Percentiles rank a stretch among this genome's conserved stretches.
phyloP scores from a whole-genome alignment of 371 early-diverging fungal genomes.

The Synchytrium microbalum region DNA sequence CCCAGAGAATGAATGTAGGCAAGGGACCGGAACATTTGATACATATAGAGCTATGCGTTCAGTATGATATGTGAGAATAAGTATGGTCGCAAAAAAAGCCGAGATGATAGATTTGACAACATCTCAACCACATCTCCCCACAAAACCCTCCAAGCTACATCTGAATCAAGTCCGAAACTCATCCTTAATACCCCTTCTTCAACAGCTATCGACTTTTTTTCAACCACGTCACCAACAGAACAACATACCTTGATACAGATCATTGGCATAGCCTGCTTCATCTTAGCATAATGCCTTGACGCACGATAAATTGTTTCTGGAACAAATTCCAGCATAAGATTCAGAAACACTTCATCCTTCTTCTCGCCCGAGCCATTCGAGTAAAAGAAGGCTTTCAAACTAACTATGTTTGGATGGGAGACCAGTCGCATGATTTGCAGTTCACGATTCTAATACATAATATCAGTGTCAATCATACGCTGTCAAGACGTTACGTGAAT shows the following conservation, averaged over 20 bases:
- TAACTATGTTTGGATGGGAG: constrained; percentile 81
- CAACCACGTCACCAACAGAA: too few species aligned
- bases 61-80: too few species aligned
- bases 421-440: constrained; percentile 90
- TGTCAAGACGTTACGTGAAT: too few species aligned
- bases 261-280: constrained; percentile 89
- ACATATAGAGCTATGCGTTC: constrained; percentile 88
- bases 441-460: constrained; percentile 78
- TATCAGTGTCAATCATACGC: constrained; percentile 5
- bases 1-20: constrained; percentile 95
- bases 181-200: too few species aligned
- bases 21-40: constrained; percentile 91
- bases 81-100: too few species aligned
- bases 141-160: too few species aligned
- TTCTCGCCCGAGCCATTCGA: constrained; percentile 61
- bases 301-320: constrained; percentile 92
- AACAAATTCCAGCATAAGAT: constrained; percentile 85
- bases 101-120: too few species aligned
- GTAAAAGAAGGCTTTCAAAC: constrained; percentile 81
- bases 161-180: neutral
- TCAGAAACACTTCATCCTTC: constrained; percentile 89
- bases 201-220: too few species aligned
- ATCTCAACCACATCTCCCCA: too few species aligned
- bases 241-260: constrained; percentile 63
- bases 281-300: constrained; percentile 75